Base-by-base conservation (phyloP, 1,284 basidiomycete species). In the Heterobasidion irregulare region DNA sequence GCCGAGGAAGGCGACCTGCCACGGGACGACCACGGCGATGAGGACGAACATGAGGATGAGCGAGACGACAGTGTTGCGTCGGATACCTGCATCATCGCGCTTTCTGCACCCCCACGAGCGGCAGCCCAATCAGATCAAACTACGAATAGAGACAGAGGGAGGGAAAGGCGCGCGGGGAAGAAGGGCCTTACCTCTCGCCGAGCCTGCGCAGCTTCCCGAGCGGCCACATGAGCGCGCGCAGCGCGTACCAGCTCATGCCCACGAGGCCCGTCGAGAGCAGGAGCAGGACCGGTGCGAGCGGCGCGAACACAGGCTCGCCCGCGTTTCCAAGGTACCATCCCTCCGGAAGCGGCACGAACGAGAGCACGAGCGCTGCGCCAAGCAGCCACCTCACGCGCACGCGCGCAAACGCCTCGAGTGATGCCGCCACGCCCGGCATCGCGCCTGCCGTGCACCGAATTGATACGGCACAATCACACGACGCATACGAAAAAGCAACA, bases 1-100 rank as follows among this genome's bases (percentile, higher is more conserved):
- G 38, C 89, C 83, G 13, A 96, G 77, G 66, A 90, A 94, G 1
- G 88, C 92, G 35, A 95, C 89, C 69, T 97, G 94, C 79, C 92
- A 93, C 0, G 95, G 94, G 18, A 96, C 75, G 56, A 92, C 72
- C 33, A 92, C 62, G 59, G 86, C 79, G 46, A 94, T 84, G 12
- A 86, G 71, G 10, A 80, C 58, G 47, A 86, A 75, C n/a, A 94
- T 75, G 13, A 85, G 52, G 6, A 64, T 63, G 65, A 91, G 79
- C 1, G 87, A 89, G 6, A 83, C 48, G 15, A 86, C 36, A 2
- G 54, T 57, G n/a, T 36, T 52, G 41, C 47, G 26, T 8, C 45
- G 47, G 50, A 50, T n/a, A 10, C 52, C 34, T 26, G 36, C 10
- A 33, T 33, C 41, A n/a, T 50, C 49, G 52, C 45, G 57, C 18